Base-by-base conservation (phyloP, 306 rosid genomes). In the Citrullus amarus region DNA sequence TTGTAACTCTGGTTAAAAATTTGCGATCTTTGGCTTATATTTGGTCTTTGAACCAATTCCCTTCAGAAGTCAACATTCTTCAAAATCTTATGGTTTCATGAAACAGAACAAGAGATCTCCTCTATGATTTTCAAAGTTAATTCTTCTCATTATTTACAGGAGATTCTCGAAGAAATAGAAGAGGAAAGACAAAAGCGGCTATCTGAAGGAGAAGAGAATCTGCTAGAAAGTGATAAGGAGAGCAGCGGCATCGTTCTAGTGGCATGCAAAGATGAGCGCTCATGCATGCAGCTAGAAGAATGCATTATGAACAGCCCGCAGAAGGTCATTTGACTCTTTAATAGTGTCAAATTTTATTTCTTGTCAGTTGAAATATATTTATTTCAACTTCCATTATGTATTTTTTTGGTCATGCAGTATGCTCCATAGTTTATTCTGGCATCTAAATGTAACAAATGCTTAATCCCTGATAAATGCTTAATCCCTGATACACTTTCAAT, bases 231-330 rank as follows among this genome's bases (percentile, higher is more conserved):
- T 81, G 89, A 87, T 78, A 87, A 82, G 60, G 82, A 82, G 34
- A 77, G 75, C 76, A 82, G 84, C 85, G 95, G 92, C 79, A 87
- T 92, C 82, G 95, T 94, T 72, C 82, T 94, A 70, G 96, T 94
- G 85, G 96, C 93, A 53, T 92, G 98, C 85, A 94, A 94, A 88
- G 98, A 92, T 87, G 98, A 94, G 83, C 88, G 89, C 80, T 92
- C 97, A 1, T 88, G 98, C 89, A 83, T 95, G 88, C 97, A 95
- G 86, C 93, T 95, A 56, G 96, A 95, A 82, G 93, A 89, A 78
- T 85, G 93, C 88, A 89, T 91, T 77, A 81, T 79, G 78, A 87
- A 81, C 62, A 69, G 87, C 83, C 87, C 92, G 3, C 87, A 88
- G 55, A 85, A 90, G 97, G 98, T 95, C 53, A 67, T 82, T 55